Percentiles rank a stretch among this genome's conserved stretches.
Conservation (phyloP, 305 asterid species). For the Nicotiana rustica region DNA sequence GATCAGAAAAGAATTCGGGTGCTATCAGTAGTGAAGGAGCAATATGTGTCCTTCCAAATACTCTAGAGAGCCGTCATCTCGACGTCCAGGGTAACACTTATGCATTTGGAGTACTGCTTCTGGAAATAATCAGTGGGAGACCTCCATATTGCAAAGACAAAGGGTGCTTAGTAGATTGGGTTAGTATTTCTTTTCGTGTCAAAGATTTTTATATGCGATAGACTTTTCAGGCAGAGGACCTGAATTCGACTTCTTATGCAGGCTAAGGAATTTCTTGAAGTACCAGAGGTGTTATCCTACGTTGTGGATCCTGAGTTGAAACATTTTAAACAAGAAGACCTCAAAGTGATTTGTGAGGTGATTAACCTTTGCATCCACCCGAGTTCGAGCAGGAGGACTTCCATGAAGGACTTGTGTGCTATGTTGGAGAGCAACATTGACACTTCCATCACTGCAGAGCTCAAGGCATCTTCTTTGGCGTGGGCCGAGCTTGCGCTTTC, state of each 20-base stretch:
- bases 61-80: slow-evolving; percentile 71
- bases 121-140: slow-evolving; percentile 89
- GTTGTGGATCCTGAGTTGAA: slow-evolving; percentile 87
- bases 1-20: slow-evolving; percentile 88
- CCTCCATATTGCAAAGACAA: slow-evolving; percentile 82
- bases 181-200: slow-evolving; percentile 45
- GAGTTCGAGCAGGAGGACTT: slow-evolving; percentile 54
- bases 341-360: slow-evolving; percentile 76
- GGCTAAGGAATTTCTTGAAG: slow-evolving; percentile 81
- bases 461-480: slow-evolving; percentile 79
- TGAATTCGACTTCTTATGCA: slow-evolving; percentile 36
- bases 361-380: slow-evolving; percentile 64
- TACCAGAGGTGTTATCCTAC: slow-evolving; percentile 57
- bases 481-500: slow-evolving; percentile 95
- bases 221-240: not conserved
- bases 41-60: slow-evolving; percentile 76
- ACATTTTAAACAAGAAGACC: slow-evolving; percentile 77
- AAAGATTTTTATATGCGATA: not conserved
- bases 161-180: slow-evolving; percentile 94
- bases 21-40: slow-evolving; percentile 74
- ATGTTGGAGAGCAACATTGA: slow-evolving; percentile 77
- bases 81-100: slow-evolving; percentile 82
- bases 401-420: slow-evolving; percentile 70
- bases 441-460: slow-evolving; percentile 75
- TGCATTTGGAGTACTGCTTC: slow-evolving; percentile 84